Percentiles rank a stretch among this genome's conserved stretches.
Evolutionary conservation across 495 filamentous ascomycete genomes (phyloP).

Genomic region (Cenococcum geophilum): DNA sequence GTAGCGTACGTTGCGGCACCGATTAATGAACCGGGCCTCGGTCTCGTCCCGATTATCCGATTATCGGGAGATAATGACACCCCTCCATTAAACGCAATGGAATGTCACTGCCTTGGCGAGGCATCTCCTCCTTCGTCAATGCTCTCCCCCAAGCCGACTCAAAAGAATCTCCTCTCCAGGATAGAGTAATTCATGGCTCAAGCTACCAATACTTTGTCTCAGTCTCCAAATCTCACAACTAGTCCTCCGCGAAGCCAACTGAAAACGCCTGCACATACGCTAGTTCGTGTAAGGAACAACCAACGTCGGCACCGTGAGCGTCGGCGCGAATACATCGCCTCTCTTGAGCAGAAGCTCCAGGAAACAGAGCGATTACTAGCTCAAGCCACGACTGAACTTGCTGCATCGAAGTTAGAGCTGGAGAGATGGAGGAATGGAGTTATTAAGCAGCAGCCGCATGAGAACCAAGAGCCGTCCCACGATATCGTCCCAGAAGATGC

Average conservation of each 20-base stretch:
- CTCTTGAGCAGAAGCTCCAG: conserved; percentile 17
- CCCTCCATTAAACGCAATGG: too few relatives aligned
- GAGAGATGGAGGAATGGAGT: background rate
- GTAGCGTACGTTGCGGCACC: too few relatives aligned
- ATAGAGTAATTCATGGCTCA: background rate
- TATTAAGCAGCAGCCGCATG: conserved; percentile 1
- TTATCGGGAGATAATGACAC: too few relatives aligned
- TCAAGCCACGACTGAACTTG: conserved; percentile 16
- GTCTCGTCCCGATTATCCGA: too few relatives aligned
- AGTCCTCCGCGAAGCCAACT: background rate
- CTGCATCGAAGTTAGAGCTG: conserved; percentile 3
- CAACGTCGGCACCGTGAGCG: conserved; percentile 25
- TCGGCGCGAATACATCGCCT: conserved; percentile 18
- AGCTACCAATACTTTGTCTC: background rate
- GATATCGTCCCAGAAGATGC: background rate
- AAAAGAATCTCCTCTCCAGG: too few relatives aligned
- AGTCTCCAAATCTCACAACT: background rate
- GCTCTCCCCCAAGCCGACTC: too few relatives aligned
- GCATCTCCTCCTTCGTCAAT: too few relatives aligned
- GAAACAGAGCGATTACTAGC: conserved; percentile 16
- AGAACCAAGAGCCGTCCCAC: background rate
- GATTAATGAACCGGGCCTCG: too few relatives aligned
- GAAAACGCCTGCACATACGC: conserved; percentile 25
- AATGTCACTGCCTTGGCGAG: too few relatives aligned
- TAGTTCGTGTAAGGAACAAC: conserved; percentile 24